Base-by-base conservation (phyloP, 176 grass and related monocot species). In the Olyra latifolia region DNA sequence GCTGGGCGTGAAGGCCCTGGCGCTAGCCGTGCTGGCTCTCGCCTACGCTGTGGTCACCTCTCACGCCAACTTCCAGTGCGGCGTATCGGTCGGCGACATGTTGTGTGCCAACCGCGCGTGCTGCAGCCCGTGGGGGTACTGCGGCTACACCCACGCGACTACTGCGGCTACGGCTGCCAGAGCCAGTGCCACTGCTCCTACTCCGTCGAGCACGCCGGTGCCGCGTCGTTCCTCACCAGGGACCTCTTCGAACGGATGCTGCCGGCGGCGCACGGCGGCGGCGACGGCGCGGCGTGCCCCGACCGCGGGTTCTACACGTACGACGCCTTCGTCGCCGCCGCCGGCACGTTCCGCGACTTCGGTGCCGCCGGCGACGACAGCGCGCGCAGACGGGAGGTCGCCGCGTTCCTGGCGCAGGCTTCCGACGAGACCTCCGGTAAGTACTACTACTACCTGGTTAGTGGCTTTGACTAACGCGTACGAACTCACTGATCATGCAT, bases 371-470 rank as follows among this genome's bases (percentile, higher is more conserved):
- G 87, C 2, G 67, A 62, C 7, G 20, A 1, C 0, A n/a, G 19
- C 20, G 39, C 20, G 14, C 6, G 2, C 1, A 83, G 58, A 46
- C 64, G 74, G 3, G 74, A 88, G 86, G 32, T 80, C 76, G 74
- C 80, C 1, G 80, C 87, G 16, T 89, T 89, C 82, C 41, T 89
- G 50, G 87, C 42, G 19, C 82, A 88, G 42, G 79, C 86, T n/a
- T 88, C 86, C 3, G 80, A 88, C 62, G 80, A 83, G 70, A 88
- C 74, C 25, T 62, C 81, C 2, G 47, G 57, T 40, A 43, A n/a
- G n/a, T 12, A 3, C 11, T 13, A 12, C 12, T 46, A 47, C 11
- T 4, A 47, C 12, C 40, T 7, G 7, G 0, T 41, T 46, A n/a
- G n/a, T 12, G 45, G 0, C 14, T 46, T 46, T 4, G 45, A n/a